Conservation (phyloP, 208 protist species). For the Crithidia sp. region DNA sequence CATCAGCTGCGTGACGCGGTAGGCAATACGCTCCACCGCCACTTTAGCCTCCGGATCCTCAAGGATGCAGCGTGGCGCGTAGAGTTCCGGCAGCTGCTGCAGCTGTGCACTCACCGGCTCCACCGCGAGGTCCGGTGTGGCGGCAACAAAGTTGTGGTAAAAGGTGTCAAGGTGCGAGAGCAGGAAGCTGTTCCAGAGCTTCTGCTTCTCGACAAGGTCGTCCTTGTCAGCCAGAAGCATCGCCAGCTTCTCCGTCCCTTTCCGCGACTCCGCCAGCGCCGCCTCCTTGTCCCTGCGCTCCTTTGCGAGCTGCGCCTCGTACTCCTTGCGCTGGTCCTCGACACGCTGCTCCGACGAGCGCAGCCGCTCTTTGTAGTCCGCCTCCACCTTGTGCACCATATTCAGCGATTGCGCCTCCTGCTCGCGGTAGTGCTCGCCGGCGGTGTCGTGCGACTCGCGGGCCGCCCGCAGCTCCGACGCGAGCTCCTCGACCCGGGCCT, state of each 20-base stretch:
- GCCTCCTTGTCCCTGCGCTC: conserved; percentile 51
- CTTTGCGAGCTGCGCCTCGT: conserved; percentile 45
- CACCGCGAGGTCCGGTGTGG: conserved; percentile 49
- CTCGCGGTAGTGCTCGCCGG: conserved; percentile 59
- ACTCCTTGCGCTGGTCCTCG: conserved; percentile 54
- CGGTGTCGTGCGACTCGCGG: conserved; percentile 43
- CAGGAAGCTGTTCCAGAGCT: conserved; percentile 81
- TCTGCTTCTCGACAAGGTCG: conserved; percentile 67
- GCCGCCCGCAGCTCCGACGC: conserved; percentile 62
- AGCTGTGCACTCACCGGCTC: conserved; percentile 59
- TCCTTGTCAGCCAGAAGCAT: conserved; percentile 52
- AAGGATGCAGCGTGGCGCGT: conserved; percentile 64
- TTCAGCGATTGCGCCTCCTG: conserved; percentile 53
- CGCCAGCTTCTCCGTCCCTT: conserved; percentile 58
- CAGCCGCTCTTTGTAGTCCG: conserved; percentile 80
- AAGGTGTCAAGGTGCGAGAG: conserved; percentile 65
- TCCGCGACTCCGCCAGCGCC: conserved; percentile 54
- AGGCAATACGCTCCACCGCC: conserved; percentile 70
- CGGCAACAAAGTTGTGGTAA: conserved; percentile 54
- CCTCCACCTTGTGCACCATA: conserved; percentile 67
- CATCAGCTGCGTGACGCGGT: conserved; percentile 72
- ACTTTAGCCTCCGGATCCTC: conserved; percentile 79
- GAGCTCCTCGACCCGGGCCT: conserved; percentile 61
- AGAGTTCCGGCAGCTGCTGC: conserved; percentile 65
- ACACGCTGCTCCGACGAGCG: conserved; percentile 63